These are phyloP conservation scores for Abrus pulchellus DNA, from an alignment of 306 rosid genomes.

Conservation along the genomic window DNA sequence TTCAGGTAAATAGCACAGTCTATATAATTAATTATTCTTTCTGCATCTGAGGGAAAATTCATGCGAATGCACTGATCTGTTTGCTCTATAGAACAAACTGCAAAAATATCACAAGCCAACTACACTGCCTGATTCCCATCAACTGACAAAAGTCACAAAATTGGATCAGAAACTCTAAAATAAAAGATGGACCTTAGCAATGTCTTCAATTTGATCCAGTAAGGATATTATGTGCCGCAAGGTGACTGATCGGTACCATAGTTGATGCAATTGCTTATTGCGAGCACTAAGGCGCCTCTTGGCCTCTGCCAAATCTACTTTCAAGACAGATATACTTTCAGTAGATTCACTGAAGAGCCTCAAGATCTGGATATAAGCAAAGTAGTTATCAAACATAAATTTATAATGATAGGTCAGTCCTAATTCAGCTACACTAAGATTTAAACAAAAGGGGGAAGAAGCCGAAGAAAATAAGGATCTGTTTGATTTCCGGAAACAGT, in stretches of 20 bases:
- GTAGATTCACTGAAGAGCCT: slow-evolving; percentile 96
- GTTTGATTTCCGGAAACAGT: too few relatives aligned
- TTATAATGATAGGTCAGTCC: slow-evolving; percentile 29
- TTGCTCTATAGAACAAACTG: slow-evolving; percentile 35
- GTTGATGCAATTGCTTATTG: slow-evolving; percentile 96
- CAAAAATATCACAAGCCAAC: slow-evolving; percentile 38
- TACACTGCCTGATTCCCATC: slow-evolving; percentile 33
- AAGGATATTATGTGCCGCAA: slow-evolving; percentile 95
- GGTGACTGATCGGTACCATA: slow-evolving; percentile 99
- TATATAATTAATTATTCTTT: slow-evolving; percentile 32
- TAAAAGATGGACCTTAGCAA: slow-evolving; percentile 78
- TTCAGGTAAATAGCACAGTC: slow-evolving; percentile 25
- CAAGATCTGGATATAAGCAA: slow-evolving; percentile 78
- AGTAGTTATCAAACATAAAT: slow-evolving; percentile 28
- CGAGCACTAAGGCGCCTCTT: slow-evolving; percentile 89
- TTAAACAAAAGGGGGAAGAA: slow-evolving; percentile 31
- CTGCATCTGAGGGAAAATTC: slow-evolving; percentile 2
- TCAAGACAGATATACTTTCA: slow-evolving; percentile 75
- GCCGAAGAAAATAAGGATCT: slow-evolving; percentile 24
- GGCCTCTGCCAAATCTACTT: slow-evolving; percentile 94
- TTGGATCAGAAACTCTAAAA: slow-evolving; percentile 45
- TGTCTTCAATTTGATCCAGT: slow-evolving; percentile 98
- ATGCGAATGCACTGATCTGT: slow-evolving; percentile 33
- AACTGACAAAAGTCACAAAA: slow-evolving; percentile 41
- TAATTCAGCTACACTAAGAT: slow-evolving; percentile 28